A percentile compares a stretch with the other conserved stretches of the same genome.
These are phyloP conservation scores for Coprinopsis marcescibilis DNA, from an alignment of 768 basidiomycete genomes.

Conservation along the genomic window DNA sequence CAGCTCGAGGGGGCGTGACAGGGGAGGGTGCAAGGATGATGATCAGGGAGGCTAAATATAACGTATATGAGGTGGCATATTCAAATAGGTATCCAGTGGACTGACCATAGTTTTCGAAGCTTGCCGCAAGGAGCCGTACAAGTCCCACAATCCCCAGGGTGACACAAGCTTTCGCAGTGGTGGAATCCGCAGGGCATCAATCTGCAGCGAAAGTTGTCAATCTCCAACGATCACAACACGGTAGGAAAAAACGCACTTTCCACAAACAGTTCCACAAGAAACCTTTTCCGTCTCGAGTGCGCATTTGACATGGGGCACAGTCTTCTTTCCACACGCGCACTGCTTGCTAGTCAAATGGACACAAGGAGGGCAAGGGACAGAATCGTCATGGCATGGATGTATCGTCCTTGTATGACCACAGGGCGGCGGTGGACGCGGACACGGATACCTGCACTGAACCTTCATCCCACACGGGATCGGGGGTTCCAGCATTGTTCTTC, in stretches of 20 bases:
- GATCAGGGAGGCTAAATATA: constrained; percentile 51
- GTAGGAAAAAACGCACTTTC: constrained; percentile 16
- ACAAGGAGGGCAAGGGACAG: constrained; percentile 76
- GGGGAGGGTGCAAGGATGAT: constrained; percentile 68
- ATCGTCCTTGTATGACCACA: constrained; percentile 80
- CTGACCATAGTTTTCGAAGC: constrained; percentile 72
- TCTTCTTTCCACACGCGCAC: constrained; percentile 89
- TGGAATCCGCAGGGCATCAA: constrained; percentile 85
- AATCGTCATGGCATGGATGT: constrained; percentile 81
- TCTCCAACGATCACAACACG: too few species aligned
- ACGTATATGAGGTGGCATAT: neutral
- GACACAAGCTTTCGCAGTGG: constrained; percentile 78
- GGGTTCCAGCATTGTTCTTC: constrained; percentile 80
- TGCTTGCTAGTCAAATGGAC: constrained; percentile 69
- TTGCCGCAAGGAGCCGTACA: constrained; percentile 83
- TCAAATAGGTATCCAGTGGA: neutral
- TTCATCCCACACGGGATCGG: constrained; percentile 84
- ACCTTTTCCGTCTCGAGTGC: constrained; percentile 74
- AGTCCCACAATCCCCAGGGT: constrained; percentile 72
- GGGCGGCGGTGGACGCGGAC: constrained; percentile 54
- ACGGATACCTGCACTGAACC: constrained; percentile 77
- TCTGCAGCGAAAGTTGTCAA: constrained; percentile 27
- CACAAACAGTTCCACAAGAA: constrained; percentile 79
- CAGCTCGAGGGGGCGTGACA: constrained; percentile 92
- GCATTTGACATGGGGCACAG: constrained; percentile 74